Base-by-base conservation (phyloP, 2,329 filamentous ascomycete species). In the Pestalotiopsis sp. region DNA sequence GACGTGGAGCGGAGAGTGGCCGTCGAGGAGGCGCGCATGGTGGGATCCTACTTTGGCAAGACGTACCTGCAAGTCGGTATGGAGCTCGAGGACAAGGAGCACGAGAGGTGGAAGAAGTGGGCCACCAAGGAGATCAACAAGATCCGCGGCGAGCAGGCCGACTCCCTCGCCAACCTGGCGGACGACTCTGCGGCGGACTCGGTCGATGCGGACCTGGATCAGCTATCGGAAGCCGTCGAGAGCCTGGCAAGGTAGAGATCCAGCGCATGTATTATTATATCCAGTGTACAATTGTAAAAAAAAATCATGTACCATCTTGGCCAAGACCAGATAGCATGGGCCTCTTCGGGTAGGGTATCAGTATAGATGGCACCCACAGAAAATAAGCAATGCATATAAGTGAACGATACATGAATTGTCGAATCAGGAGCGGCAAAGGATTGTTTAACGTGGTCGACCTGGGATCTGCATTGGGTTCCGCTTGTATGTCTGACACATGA, bases 11-110 rank as follows among this genome's bases (percentile, higher is more conserved):
- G 88, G 73, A 90, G 94, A 73, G 87, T 99, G 68, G 93, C 95
- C 7, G 85, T 89, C 63, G 96, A 99, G 81, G 96, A 99, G 81
- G 95, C 96, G 35, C 84, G 90, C 70, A 88, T 92, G 74, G 91
- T 92, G 5, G 96, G 96, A 65, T 94, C 94, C 64, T 94, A 94
- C 84, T 98, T 98, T 78, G 94, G 94, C 78, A 92, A 91, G 79
- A 85, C 88, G 56, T 86, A 88, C 68, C 78, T 94, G 64, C 91
- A 97, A 69, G 84, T 97, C 67, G 90, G 93, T 71, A 92, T 96
- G 89, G 83, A 90, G 70, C 85, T 97, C 65, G 96, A 99, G 81
- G 90, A 97, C 80, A 81, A 86, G 73, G 84, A 89, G 69, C 97
- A 90, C 79, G 93, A 98, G 80, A 83, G 84, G 70, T 99, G 96